These are phyloP conservation scores for Pyronema domesticum DNA, from an alignment of 495 filamentous ascomycete genomes.

Conservation along the genomic window DNA sequence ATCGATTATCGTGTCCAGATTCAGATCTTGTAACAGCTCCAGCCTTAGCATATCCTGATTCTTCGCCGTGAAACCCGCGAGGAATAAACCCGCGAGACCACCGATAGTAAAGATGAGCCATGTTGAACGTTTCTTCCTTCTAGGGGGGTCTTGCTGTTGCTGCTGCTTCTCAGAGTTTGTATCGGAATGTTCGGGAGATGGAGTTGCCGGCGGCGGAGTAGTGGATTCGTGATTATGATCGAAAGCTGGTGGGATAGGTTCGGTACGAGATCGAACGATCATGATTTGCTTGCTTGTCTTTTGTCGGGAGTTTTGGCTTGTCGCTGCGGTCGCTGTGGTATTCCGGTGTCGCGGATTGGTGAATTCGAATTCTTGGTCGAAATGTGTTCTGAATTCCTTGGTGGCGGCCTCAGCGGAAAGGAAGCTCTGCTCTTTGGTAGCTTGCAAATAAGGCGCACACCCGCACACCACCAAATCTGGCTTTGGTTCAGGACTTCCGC, in stretches of 20 bases:
- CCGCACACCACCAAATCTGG: too few relatives aligned
- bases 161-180: not conserved
- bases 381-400: too few relatives aligned
- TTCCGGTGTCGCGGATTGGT: too few relatives aligned
- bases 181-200: not conserved
- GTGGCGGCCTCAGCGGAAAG: too few relatives aligned
- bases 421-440: too few relatives aligned
- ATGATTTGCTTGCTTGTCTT: not conserved
- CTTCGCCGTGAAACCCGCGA: constrained; percentile 15
- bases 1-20: constrained; percentile 35
- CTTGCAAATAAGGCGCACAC: too few relatives aligned
- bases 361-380: too few relatives aligned
- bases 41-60: constrained; percentile 18
- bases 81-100: constrained; percentile 15
- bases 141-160: not conserved
- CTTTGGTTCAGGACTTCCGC: too few relatives aligned
- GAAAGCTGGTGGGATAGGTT: not conserved
- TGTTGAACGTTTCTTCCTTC: constrained; percentile 15
- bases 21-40: constrained; percentile 13
- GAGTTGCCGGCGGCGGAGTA: not conserved
- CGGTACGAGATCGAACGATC: not conserved
- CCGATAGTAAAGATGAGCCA: constrained; percentile 19
- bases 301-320: too few relatives aligned
- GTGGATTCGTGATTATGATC: not conserved
- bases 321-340: too few relatives aligned